Percentiles rank a stretch among this genome's conserved stretches.
These are phyloP conservation scores for Cyberlindnera mrakii DNA, from an alignment of 805 yeast genomes.

Conservation along the genomic window DNA sequence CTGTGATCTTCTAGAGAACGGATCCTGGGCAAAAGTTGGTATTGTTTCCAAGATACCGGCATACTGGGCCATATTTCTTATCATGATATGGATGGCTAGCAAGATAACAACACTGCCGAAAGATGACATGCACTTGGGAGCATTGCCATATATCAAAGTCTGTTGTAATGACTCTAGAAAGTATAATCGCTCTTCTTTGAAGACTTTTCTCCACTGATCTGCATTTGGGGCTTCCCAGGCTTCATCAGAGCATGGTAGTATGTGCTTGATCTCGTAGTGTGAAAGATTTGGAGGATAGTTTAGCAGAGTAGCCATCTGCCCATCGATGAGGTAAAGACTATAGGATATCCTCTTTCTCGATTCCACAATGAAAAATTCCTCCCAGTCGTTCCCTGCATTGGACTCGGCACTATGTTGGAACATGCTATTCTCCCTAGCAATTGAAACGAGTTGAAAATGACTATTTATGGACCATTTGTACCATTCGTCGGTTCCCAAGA, in stretches of 20 bases:
- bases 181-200: background rate
- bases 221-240: background rate
- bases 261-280: no score
- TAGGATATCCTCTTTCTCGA: conserved; percentile 1
- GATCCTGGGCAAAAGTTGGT: no score
- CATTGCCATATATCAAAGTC: background rate
- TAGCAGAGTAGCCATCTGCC: conserved; percentile 2
- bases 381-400: no score
- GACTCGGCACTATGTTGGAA: background rate
- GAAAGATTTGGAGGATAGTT: background rate
- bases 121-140: background rate
- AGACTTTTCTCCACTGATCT: background rate
- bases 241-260: no score
- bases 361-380: background rate
- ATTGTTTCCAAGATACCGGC: no score
- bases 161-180: conserved; percentile 1
- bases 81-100: no score
- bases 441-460: conserved; percentile 2
- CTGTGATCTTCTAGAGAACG: no score
- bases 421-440: conserved; percentile 2
- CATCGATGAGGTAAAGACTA: background rate
- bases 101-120: no score
- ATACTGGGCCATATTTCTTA: no score
- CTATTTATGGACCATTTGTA: conserved; percentile 2
- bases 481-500: conserved; percentile 1